phyloP scores from a whole-genome alignment of 139 green algal species.

The Parachlorella kessleri region DNA sequence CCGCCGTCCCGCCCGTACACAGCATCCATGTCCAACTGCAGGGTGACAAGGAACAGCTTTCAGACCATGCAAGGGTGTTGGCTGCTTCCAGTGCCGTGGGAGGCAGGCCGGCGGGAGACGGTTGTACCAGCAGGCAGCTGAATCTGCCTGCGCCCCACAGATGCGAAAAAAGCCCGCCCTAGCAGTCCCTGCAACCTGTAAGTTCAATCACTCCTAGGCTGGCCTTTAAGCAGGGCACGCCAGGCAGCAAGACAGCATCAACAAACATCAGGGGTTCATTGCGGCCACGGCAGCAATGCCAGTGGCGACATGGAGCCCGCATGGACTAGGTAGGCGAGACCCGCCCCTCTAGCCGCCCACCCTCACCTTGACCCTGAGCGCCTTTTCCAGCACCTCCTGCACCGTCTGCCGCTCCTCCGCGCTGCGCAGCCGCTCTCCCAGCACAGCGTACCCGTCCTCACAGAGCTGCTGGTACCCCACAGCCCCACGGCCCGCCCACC shows the following conservation, averaged over 20 bases:
- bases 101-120: not conserved
- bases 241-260: too few species aligned
- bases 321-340: too few species aligned
- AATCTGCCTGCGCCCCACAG: too few species aligned
- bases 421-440: conserved; percentile 88
- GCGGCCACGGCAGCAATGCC: too few species aligned
- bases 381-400: conserved; percentile 66
- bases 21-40: conserved; percentile 73
- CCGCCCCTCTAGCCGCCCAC: not conserved
- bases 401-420: conserved; percentile 78
- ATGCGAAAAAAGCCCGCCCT: too few species aligned
- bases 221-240: too few species aligned
- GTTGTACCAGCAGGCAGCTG: not conserved
- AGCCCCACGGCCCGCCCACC: conserved; percentile 81
- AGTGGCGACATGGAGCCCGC: too few species aligned
- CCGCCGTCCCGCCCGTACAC: conserved; percentile 71
- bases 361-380: conserved; percentile 70
- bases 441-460: conserved; percentile 86
- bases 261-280: too few species aligned
- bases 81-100: too few species aligned
- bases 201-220: too few species aligned
- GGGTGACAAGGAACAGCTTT: not conserved
- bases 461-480: conserved; percentile 89
- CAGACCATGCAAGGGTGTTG: too few species aligned
- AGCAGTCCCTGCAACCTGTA: too few species aligned